These are phyloP conservation scores for Amanita polypyramis DNA, from an alignment of 768 basidiomycete species.

Conservation along the genomic window DNA sequence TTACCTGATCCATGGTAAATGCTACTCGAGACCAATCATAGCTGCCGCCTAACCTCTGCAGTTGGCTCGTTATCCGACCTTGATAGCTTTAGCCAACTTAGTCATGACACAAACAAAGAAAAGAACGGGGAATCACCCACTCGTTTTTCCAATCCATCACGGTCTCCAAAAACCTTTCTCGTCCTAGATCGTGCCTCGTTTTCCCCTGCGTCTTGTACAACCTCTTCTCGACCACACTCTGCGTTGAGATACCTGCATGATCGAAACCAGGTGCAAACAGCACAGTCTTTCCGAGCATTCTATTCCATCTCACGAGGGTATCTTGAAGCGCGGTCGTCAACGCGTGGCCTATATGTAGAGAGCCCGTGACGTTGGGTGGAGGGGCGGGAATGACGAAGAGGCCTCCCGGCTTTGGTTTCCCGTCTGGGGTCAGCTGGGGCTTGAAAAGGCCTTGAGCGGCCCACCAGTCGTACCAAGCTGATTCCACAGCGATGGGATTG, in stretches of 20 bases:
- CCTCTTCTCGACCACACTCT: constrained; percentile 93
- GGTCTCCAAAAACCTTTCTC: constrained; percentile 81
- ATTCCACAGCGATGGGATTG: constrained; percentile 89
- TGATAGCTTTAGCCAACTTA: constrained; percentile 56
- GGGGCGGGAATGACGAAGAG: constrained; percentile 82
- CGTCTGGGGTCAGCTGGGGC: constrained; percentile 52
- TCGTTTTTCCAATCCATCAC: constrained; percentile 98
- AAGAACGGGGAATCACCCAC: constrained; percentile 32
- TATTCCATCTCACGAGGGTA: constrained; percentile 85
- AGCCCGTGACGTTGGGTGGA: constrained; percentile 95
- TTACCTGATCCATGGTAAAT: constrained; percentile 89
- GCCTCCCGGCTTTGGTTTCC: constrained; percentile 50
- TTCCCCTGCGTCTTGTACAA: constrained; percentile 73
- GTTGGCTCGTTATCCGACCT: constrained; percentile 81
- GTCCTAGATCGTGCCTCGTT: constrained; percentile 89
- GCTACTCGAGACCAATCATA: constrained; percentile 93
- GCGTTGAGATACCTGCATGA: constrained; percentile 97
- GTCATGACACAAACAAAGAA: not conserved
- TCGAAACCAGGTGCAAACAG: constrained; percentile 94
- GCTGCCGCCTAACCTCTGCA: constrained; percentile 81
- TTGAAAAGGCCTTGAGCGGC: constrained; percentile 81
- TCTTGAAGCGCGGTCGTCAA: constrained; percentile 91
- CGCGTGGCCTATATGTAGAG: constrained; percentile 91
- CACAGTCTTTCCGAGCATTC: constrained; percentile 89
- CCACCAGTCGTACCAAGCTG: constrained; percentile 99